Base-by-base conservation (phyloP, 768 basidiomycete species). In the Botryobasidium botryosum region DNA sequence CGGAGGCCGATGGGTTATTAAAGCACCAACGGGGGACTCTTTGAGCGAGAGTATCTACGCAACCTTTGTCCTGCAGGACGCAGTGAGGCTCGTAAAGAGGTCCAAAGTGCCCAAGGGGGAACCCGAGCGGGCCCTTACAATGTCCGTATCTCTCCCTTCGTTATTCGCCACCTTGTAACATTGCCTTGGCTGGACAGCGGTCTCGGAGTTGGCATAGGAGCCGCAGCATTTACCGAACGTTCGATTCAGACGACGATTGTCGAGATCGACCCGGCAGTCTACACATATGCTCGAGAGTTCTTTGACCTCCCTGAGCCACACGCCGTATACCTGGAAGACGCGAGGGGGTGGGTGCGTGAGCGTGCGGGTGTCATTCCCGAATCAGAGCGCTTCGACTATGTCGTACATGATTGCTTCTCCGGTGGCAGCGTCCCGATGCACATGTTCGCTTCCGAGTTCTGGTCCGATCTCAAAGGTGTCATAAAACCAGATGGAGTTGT, bases 191-290 rank as follows among this genome's bases (percentile, higher is more conserved):
- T 13, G 6, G 53, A 58, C 53, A 94, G 91, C 59, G 92, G 92
- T 8, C 72, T 96, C 26, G 92, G 92, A 17, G 68, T 74, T 17
- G 91, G 92, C 4, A 76, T 84, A 44, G 77, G 84, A 3, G 79
- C 85, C 0, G 71, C 75, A 35, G 70, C 85, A 0, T 75, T 97
- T 51, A 65, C 72, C 38, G 66, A 69, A 21, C 81, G 85, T 49
- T 69, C 69, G 17, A 62, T 91, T 23, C 64, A 69, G 5, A 78
- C 80, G 4, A 85, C 87, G 1, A 71, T 92, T 39, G 72, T 91
- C n/a, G 92, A 97, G 60, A 83, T 92, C 48, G 92, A 96, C 57
- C 84, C 85, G 28, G 79, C 74, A 1, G 90, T 97, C 18, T 90
- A 91, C 57, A 64, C 73, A 12, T 86, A 81, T 23, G 87, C 91